Evolutionary conservation across 306 rosid species (phyloP), one percentile per base, ranked within the genome.

Genomic region (Glycine latifolia): DNA sequence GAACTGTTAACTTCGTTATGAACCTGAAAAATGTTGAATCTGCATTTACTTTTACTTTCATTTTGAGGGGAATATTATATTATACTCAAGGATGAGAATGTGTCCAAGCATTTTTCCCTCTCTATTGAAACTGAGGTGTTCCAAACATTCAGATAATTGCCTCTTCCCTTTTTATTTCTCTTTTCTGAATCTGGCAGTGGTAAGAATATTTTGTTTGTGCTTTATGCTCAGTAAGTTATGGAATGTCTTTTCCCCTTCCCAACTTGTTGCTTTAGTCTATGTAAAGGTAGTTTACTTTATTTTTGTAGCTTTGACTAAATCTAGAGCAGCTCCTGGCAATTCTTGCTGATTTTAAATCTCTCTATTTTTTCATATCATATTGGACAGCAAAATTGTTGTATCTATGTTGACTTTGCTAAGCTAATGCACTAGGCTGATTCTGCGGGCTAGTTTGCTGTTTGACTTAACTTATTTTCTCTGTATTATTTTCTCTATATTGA

Each of bases 121-220:
- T 80, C 37, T 61, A 16, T 73, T 52, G 59, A 67, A 82, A 76
- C 48, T 46, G 67, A 53, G 69, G 16, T 72, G 78, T 83, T 59
- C 10, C 44, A 76, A 71, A 49, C 46, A 53, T 79, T 47, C 16
- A 67, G 61, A 78, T 71, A 33, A 71, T 16, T 33, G 46, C 37
- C 70, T 61, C 62, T 80, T 76, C 31, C 60, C 52, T 83, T 12
- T 60, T n/a, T 70, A 20, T 16, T 76, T 78, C 35, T 74, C 12
- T 16, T 83, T 58, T 59, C 35, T 55, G 8, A 78, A 65, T 76
- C 58, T 16, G 67, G 75, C 63, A 53, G 71, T 79, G 46, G 76
- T 52, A 71, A 33, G 75, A 33, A 63, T 77, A 73, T 79, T 54
- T 10, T 59, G 12, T 53, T 75, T 76, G 78, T 50, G 70, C 70